Evolutionary conservation across 2,329 filamentous ascomycete genomes (phyloP).

Genomic region (Aspergillus sp.): DNA sequence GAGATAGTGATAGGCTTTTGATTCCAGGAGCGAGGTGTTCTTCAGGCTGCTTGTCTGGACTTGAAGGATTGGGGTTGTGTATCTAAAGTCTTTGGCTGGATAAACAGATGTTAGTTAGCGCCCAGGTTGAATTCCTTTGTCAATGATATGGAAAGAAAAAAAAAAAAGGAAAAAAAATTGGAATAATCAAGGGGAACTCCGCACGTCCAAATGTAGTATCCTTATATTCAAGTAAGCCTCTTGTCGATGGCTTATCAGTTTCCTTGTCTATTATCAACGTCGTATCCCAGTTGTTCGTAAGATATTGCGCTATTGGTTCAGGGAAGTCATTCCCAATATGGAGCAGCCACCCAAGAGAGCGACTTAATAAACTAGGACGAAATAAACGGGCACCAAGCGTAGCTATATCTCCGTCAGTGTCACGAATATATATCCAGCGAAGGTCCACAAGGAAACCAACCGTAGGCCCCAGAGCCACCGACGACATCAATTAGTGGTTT

Average conservation of each 20-base stretch:
- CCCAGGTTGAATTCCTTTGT: no score
- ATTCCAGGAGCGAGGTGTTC: slow-evolving; percentile 6
- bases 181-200: background rate
- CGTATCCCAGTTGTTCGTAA: slow-evolving; percentile 19
- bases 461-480: slow-evolving; percentile 36
- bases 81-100: slow-evolving; percentile 23
- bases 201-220: slow-evolving; percentile 32
- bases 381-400: slow-evolving; percentile 30
- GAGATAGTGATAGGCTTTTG: slow-evolving; percentile 22
- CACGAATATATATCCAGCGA: background rate
- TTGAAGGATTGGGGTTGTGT: slow-evolving; percentile 22
- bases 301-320: background rate
- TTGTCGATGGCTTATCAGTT: slow-evolving; percentile 16
- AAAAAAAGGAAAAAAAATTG: no score
- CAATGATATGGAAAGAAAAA: no score
- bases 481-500: slow-evolving; percentile 25
- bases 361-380: slow-evolving; percentile 13
- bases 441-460: slow-evolving; percentile 10
- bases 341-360: slow-evolving; percentile 23
- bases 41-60: slow-evolving; percentile 12
- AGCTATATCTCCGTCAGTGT: slow-evolving; percentile 6
- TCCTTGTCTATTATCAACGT: slow-evolving; percentile 14
- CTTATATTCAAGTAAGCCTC: slow-evolving; percentile 27
- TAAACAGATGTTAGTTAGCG: no score
- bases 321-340: slow-evolving; percentile 28